Conservation (phyloP, 129 eudicot species). For the Flaveria robusta region DNA sequence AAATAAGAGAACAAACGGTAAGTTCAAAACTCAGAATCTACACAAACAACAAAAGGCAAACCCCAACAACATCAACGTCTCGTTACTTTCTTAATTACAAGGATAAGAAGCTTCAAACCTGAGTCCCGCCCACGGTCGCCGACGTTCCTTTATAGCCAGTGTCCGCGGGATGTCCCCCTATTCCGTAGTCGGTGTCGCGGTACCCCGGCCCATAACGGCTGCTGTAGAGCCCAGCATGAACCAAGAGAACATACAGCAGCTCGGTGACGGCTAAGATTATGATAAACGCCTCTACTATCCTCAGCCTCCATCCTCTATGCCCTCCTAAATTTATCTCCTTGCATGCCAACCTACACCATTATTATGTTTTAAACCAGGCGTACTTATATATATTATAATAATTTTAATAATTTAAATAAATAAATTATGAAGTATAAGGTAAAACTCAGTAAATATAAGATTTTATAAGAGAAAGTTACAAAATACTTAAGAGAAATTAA, state of each 20-base stretch:
- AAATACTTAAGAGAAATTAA: too few relatives aligned
- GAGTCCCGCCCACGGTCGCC: neutral
- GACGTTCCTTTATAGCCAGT: constrained; percentile 5
- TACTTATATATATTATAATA: too few relatives aligned
- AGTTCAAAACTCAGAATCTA: neutral
- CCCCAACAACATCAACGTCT: neutral
- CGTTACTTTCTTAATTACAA: neutral
- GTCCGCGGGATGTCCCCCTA: neutral
- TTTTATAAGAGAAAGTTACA: too few relatives aligned
- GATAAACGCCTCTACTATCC: constrained; percentile 67
- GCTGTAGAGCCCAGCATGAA: constrained; percentile 83
- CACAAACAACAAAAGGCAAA: neutral
- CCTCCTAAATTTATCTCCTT: constrained; percentile 84
- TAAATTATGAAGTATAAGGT: too few relatives aligned
- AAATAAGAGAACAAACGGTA: neutral
- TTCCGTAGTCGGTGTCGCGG: constrained; percentile 64
- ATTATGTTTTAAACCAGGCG: too few relatives aligned
- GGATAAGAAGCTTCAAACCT: neutral
- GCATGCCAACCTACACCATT: constrained; percentile 70
- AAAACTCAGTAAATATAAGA: too few relatives aligned
- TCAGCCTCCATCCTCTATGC: constrained; percentile 85
- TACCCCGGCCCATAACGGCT: constrained; percentile 87
- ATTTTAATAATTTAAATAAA: too few relatives aligned
- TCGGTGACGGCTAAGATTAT: constrained; percentile 60
- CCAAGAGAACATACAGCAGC: constrained; percentile 54